Percentiles rank a stretch among this genome's conserved stretches.
Evolutionary conservation across 805 yeast species (phyloP).

Genomic region (Helenozyma rhizophorensis): DNA sequence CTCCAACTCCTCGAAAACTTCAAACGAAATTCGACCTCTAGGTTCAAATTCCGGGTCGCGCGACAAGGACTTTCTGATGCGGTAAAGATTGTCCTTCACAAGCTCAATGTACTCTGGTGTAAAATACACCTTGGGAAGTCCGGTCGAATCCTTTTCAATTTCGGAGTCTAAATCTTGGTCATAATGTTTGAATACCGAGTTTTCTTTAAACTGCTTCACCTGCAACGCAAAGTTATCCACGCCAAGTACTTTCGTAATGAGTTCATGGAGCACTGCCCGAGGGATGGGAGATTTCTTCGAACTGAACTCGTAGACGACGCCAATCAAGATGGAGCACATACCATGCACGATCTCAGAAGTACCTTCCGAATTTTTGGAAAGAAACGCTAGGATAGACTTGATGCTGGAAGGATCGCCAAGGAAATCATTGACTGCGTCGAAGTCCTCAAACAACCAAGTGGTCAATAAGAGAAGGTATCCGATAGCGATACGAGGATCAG

Average conservation of each 20-base stretch:
- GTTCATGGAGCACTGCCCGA: constrained; percentile 54
- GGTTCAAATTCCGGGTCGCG: constrained; percentile 78
- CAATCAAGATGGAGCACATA: constrained; percentile 64
- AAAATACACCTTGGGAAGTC: constrained; percentile 81
- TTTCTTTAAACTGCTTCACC: constrained; percentile 67
- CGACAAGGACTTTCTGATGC: constrained; percentile 67
- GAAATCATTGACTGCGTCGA: constrained; percentile 70
- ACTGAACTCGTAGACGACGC: constrained; percentile 76
- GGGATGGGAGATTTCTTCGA: constrained; percentile 56
- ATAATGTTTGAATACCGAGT: constrained; percentile 50
- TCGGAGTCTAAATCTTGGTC: constrained; percentile 22
- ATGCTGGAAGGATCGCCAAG: constrained; percentile 62
- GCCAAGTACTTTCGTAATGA: constrained; percentile 72
- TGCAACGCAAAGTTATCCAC: constrained; percentile 72
- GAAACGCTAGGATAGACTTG: constrained; percentile 62
- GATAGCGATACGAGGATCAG: constrained; percentile 71
- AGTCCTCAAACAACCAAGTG: constrained; percentile 75
- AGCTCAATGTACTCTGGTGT: constrained; percentile 58
- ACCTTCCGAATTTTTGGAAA: constrained; percentile 47
- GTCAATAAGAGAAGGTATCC: constrained; percentile 74
- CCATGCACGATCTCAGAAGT: constrained; percentile 60
- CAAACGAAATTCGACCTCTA: constrained; percentile 58
- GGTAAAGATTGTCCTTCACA: constrained; percentile 60
- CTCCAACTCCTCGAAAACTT: constrained; percentile 47
- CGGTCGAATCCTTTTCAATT: constrained; percentile 64